Evolutionary conservation across 2,329 filamentous ascomycete species (phyloP), one percentile per base, ranked within the genome.

Genomic region (Huntiella omanensis): DNA sequence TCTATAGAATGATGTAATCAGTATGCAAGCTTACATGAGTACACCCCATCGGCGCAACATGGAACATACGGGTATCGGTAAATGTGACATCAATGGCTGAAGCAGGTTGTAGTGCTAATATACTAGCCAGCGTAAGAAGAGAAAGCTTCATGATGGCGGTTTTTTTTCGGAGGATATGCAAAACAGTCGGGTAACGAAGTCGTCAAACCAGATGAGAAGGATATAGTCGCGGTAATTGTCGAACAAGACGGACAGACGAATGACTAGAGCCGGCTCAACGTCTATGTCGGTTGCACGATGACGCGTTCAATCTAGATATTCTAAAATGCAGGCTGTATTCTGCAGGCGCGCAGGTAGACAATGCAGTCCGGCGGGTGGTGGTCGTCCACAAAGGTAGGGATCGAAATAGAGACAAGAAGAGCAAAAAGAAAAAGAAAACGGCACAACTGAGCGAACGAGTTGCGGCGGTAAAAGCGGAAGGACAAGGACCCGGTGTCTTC

Each of bases 21-120:
- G 22, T 28, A 28, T 28, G 22, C 7, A 8, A 28, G 7, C 8
- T 28, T 28, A 28, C 22, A 28, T 28, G 22, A 28, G 22, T 7
- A 3, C 8, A 28, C 22, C 8, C 7, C 22, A 28, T 28, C 22
- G 4, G 22, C 22, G 7, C 22, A 28, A 28, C 22, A 28, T 32
- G n/a, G 15, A 22, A 46, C 49, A 13, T 49, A 52, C 51, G 39
- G 22, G 57, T 53, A 48, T 65, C 61, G 53, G 67, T 59, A 19
- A 51, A 34, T 36, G 43, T 37, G 37, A 45, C 37, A n/a, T 33
- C 22, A 19, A 54, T 51, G 13, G 48, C 45, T 11, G 52, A 45
- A 12, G 45, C 48, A 5, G 45, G 35, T 28, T 50, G 43, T 6
- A 44, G 17, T 39, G 42, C 49, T 39, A 39, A 45, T 46, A 39